phyloP scores from a whole-genome alignment of 371 early-diverging fungal species.

The Batkoa obscura region DNA sequence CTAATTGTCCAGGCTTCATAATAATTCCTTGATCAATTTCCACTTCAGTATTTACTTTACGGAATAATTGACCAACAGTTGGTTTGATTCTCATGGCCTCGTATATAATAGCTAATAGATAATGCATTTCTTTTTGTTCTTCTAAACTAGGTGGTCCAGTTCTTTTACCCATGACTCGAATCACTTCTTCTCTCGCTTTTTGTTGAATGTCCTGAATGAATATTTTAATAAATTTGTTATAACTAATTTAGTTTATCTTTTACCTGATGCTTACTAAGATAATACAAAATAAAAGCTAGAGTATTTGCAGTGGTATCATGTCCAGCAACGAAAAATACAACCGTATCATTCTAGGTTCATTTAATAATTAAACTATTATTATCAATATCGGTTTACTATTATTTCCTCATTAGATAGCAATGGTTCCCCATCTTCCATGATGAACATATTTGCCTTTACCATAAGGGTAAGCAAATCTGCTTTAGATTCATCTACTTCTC shows the following conservation, averaged over 20 bases:
- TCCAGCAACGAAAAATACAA: conserved; percentile 21
- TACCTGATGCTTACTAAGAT: conserved; percentile 12
- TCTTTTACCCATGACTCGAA: neutral
- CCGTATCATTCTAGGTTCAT: conserved; percentile 10
- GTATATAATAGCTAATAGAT: neutral
- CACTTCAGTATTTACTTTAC: neutral
- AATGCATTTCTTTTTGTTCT: neutral
- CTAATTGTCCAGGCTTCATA: neutral
- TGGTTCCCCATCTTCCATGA: neutral
- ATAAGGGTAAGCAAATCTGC: neutral
- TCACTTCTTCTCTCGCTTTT: conserved; percentile 11
- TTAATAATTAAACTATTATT: conserved; percentile 7
- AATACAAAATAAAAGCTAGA: conserved; percentile 16
- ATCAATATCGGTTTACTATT: conserved; percentile 4
- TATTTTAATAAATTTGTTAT: too few relatives aligned
- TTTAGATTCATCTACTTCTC: conserved; percentile 1
- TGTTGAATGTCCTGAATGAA: conserved; percentile 8
- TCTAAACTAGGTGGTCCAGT: neutral
- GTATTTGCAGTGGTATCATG: conserved; percentile 25
- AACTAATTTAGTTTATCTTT: too few relatives aligned
- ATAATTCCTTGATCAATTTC: neutral
- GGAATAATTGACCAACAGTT: neutral
- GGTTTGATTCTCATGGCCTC: conserved; percentile 1
- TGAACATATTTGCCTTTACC: conserved; percentile 8
- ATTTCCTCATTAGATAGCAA: too few relatives aligned